Percentiles rank a stretch among this genome's conserved stretches.
These are phyloP conservation scores for Cyclostephanos invisitatus DNA, from an alignment of 108 stramenopile species.

Conservation along the genomic window DNA sequence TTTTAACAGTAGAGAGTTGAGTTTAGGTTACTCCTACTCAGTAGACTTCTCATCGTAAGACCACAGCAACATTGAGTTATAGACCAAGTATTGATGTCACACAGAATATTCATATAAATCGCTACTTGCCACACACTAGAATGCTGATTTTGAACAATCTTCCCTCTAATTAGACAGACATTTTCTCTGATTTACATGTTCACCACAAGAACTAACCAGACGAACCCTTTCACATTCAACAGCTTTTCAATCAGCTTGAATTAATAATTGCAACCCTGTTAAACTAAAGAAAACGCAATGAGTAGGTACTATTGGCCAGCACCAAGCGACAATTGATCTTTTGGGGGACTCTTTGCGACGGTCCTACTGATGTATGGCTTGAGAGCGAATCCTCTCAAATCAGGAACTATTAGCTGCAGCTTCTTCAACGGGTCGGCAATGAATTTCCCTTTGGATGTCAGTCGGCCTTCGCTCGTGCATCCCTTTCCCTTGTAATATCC, in stretches of 20 bases:
- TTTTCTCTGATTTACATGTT: background rate
- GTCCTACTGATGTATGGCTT: slow-evolving; percentile 80
- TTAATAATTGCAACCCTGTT: background rate
- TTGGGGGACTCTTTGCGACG: slow-evolving; percentile 69
- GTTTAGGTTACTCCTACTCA: too few relatives aligned
- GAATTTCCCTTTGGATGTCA: slow-evolving; percentile 76
- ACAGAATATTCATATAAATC: too few relatives aligned
- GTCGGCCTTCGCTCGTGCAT: slow-evolving; percentile 72
- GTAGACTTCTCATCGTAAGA: too few relatives aligned
- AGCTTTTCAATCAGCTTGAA: background rate
- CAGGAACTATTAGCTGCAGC: slow-evolving; percentile 77
- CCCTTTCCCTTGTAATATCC: slow-evolving; percentile 92
- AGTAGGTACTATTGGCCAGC: slow-evolving; percentile 6
- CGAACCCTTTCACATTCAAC: background rate
- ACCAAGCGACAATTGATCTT: slow-evolving; percentile 30
- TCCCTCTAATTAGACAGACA: background rate
- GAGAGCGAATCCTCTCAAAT: slow-evolving; percentile 75
- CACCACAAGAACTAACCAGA: background rate
- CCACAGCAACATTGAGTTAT: too few relatives aligned
- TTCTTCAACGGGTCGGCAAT: slow-evolving; percentile 71
- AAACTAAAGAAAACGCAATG: background rate
- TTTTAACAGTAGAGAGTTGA: too few relatives aligned
- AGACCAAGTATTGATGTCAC: too few relatives aligned
- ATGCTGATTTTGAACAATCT: background rate
- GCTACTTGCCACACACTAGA: background rate